Conservation (phyloP, 768 basidiomycete species). For the Mycena indigotica region DNA sequence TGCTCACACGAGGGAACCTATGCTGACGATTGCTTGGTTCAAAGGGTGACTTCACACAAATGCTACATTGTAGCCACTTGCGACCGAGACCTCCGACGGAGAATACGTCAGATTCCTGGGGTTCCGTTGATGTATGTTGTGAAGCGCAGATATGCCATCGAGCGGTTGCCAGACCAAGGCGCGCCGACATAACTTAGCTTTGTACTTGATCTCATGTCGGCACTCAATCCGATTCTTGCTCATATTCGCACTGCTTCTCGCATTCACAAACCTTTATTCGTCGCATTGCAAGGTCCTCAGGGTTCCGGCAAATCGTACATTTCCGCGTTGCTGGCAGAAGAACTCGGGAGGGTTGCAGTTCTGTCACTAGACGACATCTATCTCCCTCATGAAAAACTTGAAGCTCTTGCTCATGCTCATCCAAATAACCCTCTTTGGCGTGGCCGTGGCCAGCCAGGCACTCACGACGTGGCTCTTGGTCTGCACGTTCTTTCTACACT, state of each 20-base stretch:
- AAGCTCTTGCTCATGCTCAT: conserved; percentile 53
- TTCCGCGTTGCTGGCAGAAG: conserved; percentile 54
- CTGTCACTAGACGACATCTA: conserved; percentile 88
- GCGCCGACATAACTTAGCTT: conserved; percentile 55
- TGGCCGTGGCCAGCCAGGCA: conserved; percentile 92
- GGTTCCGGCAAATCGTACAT: conserved; percentile 91
- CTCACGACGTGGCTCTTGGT: conserved; percentile 81
- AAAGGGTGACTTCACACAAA: conserved; percentile 91
- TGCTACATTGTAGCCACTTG: conserved; percentile 98
- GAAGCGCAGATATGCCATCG: conserved; percentile 88
- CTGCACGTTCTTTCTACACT: conserved; percentile 52
- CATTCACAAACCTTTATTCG: conserved; percentile 63
- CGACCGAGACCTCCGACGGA: conserved; percentile 88
- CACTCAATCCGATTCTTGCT: conserved; percentile 34
- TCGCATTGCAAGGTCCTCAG: conserved; percentile 91
- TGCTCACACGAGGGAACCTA: conserved; percentile 97
- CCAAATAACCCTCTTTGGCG: conserved; percentile 67
- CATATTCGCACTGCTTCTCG: conserved; percentile 31
- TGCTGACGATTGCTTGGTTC: conserved; percentile 97
- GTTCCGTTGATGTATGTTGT: conserved; percentile 98
- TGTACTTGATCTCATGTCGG: conserved; percentile 28
- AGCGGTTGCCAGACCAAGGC: conserved; percentile 92
- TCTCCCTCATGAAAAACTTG: conserved; percentile 66
- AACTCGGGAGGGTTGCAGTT: conserved; percentile 54
- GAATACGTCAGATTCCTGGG: conserved; percentile 90